Conservation (phyloP, 345 rosid genomes). For the Salix exigua region DNA sequence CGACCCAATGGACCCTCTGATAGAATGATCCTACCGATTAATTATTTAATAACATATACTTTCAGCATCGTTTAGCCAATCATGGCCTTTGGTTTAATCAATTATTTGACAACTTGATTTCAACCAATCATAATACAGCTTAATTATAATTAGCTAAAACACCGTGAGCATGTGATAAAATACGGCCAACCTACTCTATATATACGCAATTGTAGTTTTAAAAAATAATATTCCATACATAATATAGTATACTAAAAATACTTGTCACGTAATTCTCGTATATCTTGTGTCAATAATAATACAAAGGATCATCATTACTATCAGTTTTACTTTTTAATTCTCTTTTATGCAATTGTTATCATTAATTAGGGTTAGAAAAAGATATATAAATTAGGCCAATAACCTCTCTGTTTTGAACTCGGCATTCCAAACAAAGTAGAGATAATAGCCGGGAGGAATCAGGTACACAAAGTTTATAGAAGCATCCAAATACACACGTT, state of each 20-base stretch:
- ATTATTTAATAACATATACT: background rate
- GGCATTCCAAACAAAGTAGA: too few relatives aligned
- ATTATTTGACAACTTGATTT: background rate
- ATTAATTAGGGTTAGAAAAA: background rate
- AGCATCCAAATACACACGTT: too few relatives aligned
- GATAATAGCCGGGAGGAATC: too few relatives aligned
- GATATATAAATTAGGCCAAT: too few relatives aligned
- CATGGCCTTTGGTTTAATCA: background rate
- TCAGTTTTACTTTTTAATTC: background rate
- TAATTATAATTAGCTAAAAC: background rate
- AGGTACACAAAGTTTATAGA: too few relatives aligned
- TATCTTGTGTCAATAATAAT: background rate
- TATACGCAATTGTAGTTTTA: background rate
- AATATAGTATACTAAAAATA: background rate
- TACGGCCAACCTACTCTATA: background rate
- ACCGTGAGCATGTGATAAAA: background rate
- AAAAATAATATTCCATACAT: too few relatives aligned
- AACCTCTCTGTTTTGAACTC: background rate
- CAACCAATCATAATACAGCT: background rate
- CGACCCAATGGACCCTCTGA: background rate
- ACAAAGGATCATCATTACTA: background rate
- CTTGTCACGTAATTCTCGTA: background rate
- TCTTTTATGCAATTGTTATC: background rate
- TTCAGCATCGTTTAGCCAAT: background rate
- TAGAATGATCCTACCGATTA: conserved; percentile 12